A percentile compares a stretch with the other conserved stretches of the same genome.
Conservation (phyloP, 805 yeast genomes). For the Maudiozyma serrabonitensis region DNA sequence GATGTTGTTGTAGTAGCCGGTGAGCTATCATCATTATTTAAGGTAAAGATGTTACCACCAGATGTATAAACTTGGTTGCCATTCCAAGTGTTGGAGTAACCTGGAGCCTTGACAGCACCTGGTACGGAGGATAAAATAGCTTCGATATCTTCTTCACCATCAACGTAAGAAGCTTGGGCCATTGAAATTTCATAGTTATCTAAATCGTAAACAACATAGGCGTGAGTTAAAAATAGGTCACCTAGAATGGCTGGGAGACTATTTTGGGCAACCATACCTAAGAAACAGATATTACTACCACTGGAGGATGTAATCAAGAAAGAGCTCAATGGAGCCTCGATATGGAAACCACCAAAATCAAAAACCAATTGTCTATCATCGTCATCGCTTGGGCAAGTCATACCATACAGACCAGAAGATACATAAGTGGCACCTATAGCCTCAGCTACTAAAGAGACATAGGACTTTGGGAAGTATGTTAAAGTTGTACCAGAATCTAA, state of each 20-base stretch:
- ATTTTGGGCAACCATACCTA: conserved; percentile 31
- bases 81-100: conserved; percentile 40
- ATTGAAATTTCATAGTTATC: conserved; percentile 48
- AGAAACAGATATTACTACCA: conserved; percentile 30
- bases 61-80: conserved; percentile 15
- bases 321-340: conserved; percentile 35
- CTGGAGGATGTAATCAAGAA: conserved; percentile 19
- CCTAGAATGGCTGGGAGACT: conserved; percentile 36
- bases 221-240: conserved; percentile 46
- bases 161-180: conserved; percentile 35
- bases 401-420: conserved; percentile 35
- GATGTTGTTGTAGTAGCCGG: background rate
- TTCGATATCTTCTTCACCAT: conserved; percentile 16
- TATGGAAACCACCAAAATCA: conserved; percentile 2
- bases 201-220: conserved; percentile 56
- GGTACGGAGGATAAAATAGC: conserved; percentile 32
- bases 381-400: conserved; percentile 35
- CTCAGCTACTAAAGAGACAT: conserved; percentile 24
- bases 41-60: conserved; percentile 25
- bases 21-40: background rate
- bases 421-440: conserved; percentile 36
- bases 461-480: conserved; percentile 35
- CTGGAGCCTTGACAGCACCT: conserved; percentile 38
- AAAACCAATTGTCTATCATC: conserved; percentile 5
- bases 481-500: conserved; percentile 48